These are phyloP conservation scores for Alloascoidea hylecoeti DNA, from an alignment of 805 yeast genomes.

Conservation along the genomic window DNA sequence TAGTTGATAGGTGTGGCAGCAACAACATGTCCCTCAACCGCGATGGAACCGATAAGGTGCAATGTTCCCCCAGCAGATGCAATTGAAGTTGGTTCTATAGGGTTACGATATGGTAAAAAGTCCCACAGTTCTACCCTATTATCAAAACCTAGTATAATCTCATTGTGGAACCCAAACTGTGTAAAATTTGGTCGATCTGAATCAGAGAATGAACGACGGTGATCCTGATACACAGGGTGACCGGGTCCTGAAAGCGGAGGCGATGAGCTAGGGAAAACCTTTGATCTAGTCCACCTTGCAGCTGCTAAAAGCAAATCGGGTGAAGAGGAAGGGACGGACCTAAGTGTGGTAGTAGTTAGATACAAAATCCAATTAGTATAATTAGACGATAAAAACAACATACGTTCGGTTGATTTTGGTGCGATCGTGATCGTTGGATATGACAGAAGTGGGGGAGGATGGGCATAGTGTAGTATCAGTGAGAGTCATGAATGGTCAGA, in stretches of 20 bases:
- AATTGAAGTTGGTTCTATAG: neutral
- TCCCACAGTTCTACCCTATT: slow-evolving; percentile 8
- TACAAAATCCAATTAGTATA: slow-evolving; percentile 3
- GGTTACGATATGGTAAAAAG: neutral
- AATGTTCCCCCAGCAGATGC: slow-evolving; percentile 1
- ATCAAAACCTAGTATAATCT: slow-evolving; percentile 5
- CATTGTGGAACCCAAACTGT: slow-evolving; percentile 5
- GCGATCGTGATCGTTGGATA: slow-evolving; percentile 3
- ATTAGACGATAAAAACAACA: slow-evolving; percentile 7
- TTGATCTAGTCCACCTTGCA: slow-evolving; percentile 10
- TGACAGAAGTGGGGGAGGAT: slow-evolving; percentile 3
- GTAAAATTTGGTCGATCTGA: slow-evolving; percentile 1
- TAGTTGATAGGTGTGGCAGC: slow-evolving; percentile 4
- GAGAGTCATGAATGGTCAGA: too few relatives aligned
- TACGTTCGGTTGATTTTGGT: slow-evolving; percentile 5
- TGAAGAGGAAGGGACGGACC: neutral
- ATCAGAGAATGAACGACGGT: slow-evolving; percentile 2
- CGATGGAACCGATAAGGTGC: slow-evolving; percentile 6
- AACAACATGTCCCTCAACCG: slow-evolving; percentile 6
- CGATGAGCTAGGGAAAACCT: slow-evolving; percentile 5
- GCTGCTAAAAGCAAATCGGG: slow-evolving; percentile 9
- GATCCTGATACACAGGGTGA: slow-evolving; percentile 1
- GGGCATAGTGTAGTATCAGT: too few relatives aligned
- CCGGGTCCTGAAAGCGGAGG: slow-evolving; percentile 3
- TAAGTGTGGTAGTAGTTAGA: neutral